A percentile compares a stretch with the other conserved stretches of the same genome.
Conservation (phyloP, 2,329 filamentous ascomycete genomes). For the Trichophyton rubrum region DNA sequence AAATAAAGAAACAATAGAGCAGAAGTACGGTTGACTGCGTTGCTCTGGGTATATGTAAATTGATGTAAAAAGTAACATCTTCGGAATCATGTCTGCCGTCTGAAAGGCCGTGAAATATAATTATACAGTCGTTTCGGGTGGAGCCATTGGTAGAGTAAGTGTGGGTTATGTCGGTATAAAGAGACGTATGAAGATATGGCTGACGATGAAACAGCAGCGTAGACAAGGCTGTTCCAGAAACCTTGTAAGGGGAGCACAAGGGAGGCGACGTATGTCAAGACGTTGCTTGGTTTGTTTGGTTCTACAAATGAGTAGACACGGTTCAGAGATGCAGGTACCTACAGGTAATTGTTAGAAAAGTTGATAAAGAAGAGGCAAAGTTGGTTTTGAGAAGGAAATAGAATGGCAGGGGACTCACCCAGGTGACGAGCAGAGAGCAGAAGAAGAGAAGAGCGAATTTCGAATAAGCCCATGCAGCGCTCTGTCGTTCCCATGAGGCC, state of each 20-base stretch:
- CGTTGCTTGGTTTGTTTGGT: conserved; percentile 39
- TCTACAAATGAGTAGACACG: conserved; percentile 58
- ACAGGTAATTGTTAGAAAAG: not conserved
- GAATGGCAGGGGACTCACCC: conserved; percentile 19
- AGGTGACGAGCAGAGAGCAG: conserved; percentile 32
- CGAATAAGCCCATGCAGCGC: conserved; percentile 29
- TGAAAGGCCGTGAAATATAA: not conserved
- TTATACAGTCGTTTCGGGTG: not conserved
- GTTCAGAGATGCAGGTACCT: conserved; percentile 56
- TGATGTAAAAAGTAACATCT: not conserved
- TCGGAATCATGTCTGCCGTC: not conserved
- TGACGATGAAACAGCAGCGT: conserved; percentile 49
- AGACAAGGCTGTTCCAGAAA: conserved; percentile 74
- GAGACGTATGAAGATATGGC: not conserved
- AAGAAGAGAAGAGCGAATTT: conserved; percentile 32
- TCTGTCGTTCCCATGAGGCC: conserved; percentile 21
- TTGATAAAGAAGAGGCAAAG: not conserved
- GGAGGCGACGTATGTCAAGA: conserved; percentile 57
- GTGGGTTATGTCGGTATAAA: not conserved
- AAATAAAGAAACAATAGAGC: not conserved
- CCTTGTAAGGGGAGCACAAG: conserved; percentile 70
- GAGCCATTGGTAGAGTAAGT: not conserved
- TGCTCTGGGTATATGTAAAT: not conserved
- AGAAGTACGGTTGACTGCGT: not conserved
- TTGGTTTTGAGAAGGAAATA: too few species aligned